Conservation (phyloP, 352 stramenopile species). For the Phytophthora crassamura region DNA sequence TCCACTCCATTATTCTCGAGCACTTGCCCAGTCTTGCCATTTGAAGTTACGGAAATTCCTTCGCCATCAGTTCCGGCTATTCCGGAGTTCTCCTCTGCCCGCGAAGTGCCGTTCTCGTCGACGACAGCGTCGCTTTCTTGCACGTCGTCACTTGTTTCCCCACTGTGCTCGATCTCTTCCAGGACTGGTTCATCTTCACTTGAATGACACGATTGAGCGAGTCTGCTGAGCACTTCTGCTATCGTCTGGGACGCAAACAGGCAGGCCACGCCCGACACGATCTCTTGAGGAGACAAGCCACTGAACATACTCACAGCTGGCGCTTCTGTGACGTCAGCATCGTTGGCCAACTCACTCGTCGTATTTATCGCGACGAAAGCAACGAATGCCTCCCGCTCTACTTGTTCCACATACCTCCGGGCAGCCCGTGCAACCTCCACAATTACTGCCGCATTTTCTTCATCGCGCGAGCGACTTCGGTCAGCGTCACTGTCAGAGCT, state of each 20-base stretch:
- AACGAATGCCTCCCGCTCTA: constrained; percentile 4
- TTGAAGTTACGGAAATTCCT: no score
- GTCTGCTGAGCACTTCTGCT: constrained; percentile 19
- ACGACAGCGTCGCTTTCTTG: no score
- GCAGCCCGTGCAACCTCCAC: constrained; percentile 1
- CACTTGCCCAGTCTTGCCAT: no score
- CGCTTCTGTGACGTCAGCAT: background rate
- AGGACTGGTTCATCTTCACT: background rate
- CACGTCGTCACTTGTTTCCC: no score
- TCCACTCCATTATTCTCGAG: no score
- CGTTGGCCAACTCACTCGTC: background rate
- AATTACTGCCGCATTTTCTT: background rate
- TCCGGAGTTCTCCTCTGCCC: no score
- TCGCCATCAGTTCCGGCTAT: no score
- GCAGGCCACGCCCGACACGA: constrained; percentile 12
- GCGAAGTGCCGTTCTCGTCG: no score
- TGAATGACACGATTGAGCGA: background rate
- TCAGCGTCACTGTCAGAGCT: background rate
- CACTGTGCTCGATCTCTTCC: background rate
- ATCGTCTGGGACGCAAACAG: constrained; percentile 22
- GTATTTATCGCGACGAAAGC: background rate
- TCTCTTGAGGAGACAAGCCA: constrained; percentile 17
- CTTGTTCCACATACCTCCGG: constrained; percentile 3
- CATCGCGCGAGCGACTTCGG: background rate
- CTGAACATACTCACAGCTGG: background rate